These are phyloP conservation scores for Ambrosia trifida DNA, from an alignment of 129 eudicot species.

Conservation along the genomic window DNA sequence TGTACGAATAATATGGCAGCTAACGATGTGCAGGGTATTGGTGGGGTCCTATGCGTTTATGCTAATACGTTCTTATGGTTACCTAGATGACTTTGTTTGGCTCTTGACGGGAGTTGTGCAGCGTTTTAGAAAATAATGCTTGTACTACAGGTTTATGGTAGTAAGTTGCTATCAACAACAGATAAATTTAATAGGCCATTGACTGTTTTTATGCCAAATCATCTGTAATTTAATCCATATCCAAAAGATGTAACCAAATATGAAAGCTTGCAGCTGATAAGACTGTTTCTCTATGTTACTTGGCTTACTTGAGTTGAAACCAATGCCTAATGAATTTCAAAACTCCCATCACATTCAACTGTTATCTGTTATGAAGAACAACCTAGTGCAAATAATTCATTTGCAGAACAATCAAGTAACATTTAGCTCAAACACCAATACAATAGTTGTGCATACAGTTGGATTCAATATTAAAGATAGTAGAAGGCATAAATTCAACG, in stretches of 20 bases:
- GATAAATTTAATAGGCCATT: neutral
- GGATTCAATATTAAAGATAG: neutral
- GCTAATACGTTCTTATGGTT: no score
- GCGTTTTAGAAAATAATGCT: no score
- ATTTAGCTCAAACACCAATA: slow-evolving; percentile 18
- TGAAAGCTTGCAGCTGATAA: neutral
- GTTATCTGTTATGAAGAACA: neutral
- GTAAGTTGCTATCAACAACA: neutral
- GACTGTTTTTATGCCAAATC: neutral
- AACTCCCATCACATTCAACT: neutral
- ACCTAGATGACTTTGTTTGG: no score
- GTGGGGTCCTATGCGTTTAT: no score
- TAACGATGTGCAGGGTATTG: no score
- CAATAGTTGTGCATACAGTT: neutral
- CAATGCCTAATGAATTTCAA: neutral
- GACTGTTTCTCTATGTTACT: neutral
- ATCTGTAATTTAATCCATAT: no score
- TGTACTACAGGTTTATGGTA: no score
- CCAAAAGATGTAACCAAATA: no score
- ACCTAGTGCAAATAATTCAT: neutral
- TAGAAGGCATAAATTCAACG: no score
- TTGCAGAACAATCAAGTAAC: neutral
- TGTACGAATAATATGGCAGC: no score
- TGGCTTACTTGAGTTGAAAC: neutral
- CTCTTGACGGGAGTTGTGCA: no score